Conservation (phyloP, 202 grass and related monocot genomes). For the Digitaria exilis region DNA sequence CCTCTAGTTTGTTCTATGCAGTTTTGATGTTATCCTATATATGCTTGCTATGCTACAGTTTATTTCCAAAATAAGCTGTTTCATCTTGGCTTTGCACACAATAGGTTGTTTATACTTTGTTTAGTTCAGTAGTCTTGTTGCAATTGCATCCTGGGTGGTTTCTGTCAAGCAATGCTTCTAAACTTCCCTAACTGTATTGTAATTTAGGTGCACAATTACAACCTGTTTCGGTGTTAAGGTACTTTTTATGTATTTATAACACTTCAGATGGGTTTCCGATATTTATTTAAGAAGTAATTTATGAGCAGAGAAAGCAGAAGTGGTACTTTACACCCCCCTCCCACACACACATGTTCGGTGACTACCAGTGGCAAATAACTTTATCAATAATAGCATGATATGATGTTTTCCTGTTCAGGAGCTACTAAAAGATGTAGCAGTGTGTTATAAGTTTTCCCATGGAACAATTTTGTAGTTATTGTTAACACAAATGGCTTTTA, state of each 20-base stretch:
- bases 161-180: neutral
- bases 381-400: neutral
- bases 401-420: constrained; percentile 1
- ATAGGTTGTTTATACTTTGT: neutral
- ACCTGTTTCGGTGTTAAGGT: neutral
- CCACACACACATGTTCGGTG: neutral
- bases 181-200: constrained; percentile 26
- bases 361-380: neutral
- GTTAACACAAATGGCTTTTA: constrained; percentile 28
- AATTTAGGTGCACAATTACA: neutral
- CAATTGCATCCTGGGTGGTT: neutral
- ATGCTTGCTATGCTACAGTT: constrained; percentile 15
- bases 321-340: neutral
- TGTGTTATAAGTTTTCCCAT: neutral
- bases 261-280: neutral
- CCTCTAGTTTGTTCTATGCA: neutral
- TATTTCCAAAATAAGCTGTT: constrained; percentile 9
- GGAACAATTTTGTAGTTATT: constrained; percentile 2
- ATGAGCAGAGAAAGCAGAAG: neutral
- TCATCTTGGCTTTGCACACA: neutral
- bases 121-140: neutral
- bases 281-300: neutral
- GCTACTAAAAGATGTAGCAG: neutral
- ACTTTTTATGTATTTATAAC: neutral
- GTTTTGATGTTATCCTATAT: constrained; percentile 6